A percentile compares a stretch with the other conserved stretches of the same genome.
phyloP scores from a whole-genome alignment of 2,329 filamentous ascomycete species.

The Epichloe elymi region DNA sequence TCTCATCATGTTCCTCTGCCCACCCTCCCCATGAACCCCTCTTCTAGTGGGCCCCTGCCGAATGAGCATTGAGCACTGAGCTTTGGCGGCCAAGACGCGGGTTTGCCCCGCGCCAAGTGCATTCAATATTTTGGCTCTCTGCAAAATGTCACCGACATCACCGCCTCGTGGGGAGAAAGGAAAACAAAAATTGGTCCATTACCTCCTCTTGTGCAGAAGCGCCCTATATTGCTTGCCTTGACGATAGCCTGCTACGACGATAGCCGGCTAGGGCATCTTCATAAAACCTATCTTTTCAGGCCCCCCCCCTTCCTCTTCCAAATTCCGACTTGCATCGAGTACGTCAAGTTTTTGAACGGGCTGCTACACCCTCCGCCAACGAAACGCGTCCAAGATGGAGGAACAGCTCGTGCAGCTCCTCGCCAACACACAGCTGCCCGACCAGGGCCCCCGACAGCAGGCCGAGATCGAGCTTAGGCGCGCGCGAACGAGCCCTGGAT shows the following conservation, averaged over 20 bases:
- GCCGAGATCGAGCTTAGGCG: conserved; percentile 74
- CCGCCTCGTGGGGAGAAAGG: background rate
- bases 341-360: background rate
- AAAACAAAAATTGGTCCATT: background rate
- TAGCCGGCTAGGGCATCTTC: background rate
- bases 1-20: background rate
- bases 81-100: background rate
- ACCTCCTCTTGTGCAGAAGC: background rate
- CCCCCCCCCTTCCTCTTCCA: background rate
- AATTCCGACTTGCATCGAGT: background rate
- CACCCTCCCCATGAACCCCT: background rate
- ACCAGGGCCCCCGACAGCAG: conserved; percentile 64
- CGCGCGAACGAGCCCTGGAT: conserved; percentile 55
- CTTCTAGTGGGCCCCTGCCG: background rate
- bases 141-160: conserved; percentile 1
- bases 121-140: background rate
- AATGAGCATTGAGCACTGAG: background rate
- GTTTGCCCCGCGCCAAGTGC: conserved; percentile 1
- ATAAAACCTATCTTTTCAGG: background rate
- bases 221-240: background rate
- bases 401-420: conserved; percentile 83
- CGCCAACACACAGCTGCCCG: conserved; percentile 68
- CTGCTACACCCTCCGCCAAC: conserved; percentile 1
- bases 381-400: conserved; percentile 50
- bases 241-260: background rate